Evolutionary conservation across 2,329 filamentous ascomycete species (phyloP), one percentile per base, ranked within the genome.

Genomic region (Colletotrichum sp.): DNA sequence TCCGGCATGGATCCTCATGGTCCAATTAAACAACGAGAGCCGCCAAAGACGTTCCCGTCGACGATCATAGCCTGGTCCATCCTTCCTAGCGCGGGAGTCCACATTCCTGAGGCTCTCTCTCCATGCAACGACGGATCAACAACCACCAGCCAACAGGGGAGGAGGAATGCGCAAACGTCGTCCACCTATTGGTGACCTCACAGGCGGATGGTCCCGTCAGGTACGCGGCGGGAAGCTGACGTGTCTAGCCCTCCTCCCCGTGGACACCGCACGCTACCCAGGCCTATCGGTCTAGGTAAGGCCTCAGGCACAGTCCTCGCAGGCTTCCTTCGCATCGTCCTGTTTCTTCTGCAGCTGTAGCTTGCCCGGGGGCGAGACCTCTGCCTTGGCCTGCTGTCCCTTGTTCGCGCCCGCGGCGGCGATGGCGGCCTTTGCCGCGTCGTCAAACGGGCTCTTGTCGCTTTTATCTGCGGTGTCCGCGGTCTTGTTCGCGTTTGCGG

Each of bases 301-400:
- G 39, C 18, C 30, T 76, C 62, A 76, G 9, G 70, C 73, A 34
- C 73, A 76, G 24, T 76, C 77, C 36, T 77, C 76, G 63, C 77
- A 78, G 15, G 36, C 68, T 9, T 68, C 63, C 66, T 71, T 70
- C 28, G 28, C n/a, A 15, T 52, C 30, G 34, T 57, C 68, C 57
- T 55, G n/a, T 13, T 34, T 18, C 18, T 67, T 64, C 39, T 8
- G 57, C 18, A 21, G 59, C 55, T 15, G n/a, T 26, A 49, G 39
- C 32, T 71, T 39, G 15, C 39, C 67, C 13, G 57, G 52, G 59
- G 72, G 52, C 15, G 64, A 64, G 16, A 75, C 28, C 28, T 78
- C 64, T 12, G 68, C 32, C 16, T 60, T 72, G 52, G 34, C 65
- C 44, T 75, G 59, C 62, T 78, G 75, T 5, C 77, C 77, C 62